Percentiles rank a stretch among this genome's conserved stretches.
These are phyloP conservation scores for Madurella mycetomatis DNA, from an alignment of 2,329 filamentous ascomycete genomes.

Conservation along the genomic window DNA sequence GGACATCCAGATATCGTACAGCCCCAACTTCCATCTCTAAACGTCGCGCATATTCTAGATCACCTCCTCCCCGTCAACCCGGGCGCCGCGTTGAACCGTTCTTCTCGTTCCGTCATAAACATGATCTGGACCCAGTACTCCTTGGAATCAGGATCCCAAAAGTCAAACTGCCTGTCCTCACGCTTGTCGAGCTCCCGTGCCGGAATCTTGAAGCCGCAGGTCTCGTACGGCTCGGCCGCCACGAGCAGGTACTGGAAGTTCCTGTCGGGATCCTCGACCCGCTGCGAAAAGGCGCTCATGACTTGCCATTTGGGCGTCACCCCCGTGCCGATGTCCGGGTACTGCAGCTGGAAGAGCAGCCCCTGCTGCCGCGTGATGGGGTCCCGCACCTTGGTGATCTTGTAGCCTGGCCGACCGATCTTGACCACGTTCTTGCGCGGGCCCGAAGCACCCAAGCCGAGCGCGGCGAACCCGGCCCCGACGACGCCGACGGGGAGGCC, in stretches of 20 bases:
- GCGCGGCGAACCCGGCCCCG: conserved; percentile 58
- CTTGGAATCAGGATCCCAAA: conserved; percentile 93
- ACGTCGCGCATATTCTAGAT: neutral
- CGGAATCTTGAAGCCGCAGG: conserved; percentile 92
- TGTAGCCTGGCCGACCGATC: conserved; percentile 94
- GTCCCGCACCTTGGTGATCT: conserved; percentile 94
- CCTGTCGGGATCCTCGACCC: conserved; percentile 89
- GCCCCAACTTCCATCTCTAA: no score
- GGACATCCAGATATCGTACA: no score
- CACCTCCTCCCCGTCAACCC: conserved; percentile 50
- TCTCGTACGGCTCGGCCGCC: conserved; percentile 97
- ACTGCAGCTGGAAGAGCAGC: conserved; percentile 92
- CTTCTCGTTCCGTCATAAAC: conserved; percentile 97
- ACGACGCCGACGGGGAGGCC: conserved; percentile 71
- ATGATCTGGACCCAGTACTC: conserved; percentile 98
- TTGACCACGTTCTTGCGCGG: conserved; percentile 81
- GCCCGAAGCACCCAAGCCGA: conserved; percentile 49
- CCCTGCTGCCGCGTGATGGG: conserved; percentile 84
- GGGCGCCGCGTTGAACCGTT: conserved; percentile 69
- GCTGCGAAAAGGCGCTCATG: conserved; percentile 97
- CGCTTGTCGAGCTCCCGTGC: conserved; percentile 86
- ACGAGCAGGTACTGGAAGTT: conserved; percentile 92
- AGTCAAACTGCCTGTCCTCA: conserved; percentile 84
- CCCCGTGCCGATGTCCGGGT: conserved; percentile 78
- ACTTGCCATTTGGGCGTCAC: conserved; percentile 82